Base-by-base conservation (phyloP, 352 stramenopile genomes). In the Aphanomyces stellatus region DNA sequence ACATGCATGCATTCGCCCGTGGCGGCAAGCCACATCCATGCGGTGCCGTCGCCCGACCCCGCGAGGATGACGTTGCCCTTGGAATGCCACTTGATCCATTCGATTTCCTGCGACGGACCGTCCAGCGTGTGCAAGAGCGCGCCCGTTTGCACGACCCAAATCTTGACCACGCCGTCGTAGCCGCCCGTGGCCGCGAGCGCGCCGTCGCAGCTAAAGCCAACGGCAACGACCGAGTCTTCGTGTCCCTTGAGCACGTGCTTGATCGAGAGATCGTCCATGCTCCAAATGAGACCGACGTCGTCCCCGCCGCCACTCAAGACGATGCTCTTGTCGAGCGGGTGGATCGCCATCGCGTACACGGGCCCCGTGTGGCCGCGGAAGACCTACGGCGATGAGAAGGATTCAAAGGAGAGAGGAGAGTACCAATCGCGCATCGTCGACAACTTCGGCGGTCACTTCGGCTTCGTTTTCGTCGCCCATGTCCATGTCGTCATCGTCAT, bases 1-100 rank as follows among this genome's bases (percentile, higher is more conserved):
- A 99, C 96, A 72, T 98, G 81, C 78, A 99, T 96, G 85, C 96
- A 99, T 65, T 97, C 86, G 53, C 95, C 93, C n/a, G 92, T 96
- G 13, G 88, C 92, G 24, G 94, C 85, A 28, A 98, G 78, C 89
- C 89, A 97, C 85, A 97, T 93, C 89, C 89, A 97, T n/a, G 91
- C 74, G 0, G 89, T 96, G 22, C 81, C 81, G 63, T 97, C 89
- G 22, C 85, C 86, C 17, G 88, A 96, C 25, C 89, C 89, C 35
- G 88, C 89, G 43, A 96, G 75, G 49, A 97, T 72, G 27, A 97
- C 88, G 67, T 96, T 91, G 53, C 88, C 87, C 15, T 94, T 95
- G 72, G 92, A 85, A 73, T 97, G 89, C 89, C 89, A 97, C 49
- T 72, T 81, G 30, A 97, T 74, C 87, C 87, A 97, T 73, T 97